Evolutionary conservation across 164 flowering plant genomes (phyloP).

Genomic region (Vitis labrusca): DNA sequence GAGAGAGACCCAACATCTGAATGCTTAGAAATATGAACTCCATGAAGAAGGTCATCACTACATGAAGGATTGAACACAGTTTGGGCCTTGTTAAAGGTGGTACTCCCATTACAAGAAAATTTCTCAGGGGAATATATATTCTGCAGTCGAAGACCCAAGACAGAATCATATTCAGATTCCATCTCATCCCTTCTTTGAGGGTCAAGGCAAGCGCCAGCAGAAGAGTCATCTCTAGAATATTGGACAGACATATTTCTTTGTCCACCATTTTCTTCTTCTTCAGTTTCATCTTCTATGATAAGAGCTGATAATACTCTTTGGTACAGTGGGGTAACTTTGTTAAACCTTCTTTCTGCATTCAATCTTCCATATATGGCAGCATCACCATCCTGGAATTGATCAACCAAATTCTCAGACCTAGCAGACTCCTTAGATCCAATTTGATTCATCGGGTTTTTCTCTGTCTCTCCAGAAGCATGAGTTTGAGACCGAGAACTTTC

Average conservation of each 20-base stretch:
- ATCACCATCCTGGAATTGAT: constrained; percentile 29
- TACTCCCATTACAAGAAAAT: constrained; percentile 55
- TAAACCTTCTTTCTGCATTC: constrained; percentile 33
- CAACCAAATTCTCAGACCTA: constrained; percentile 21
- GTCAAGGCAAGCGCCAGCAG: constrained; percentile 32
- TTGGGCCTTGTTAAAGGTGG: constrained; percentile 27
- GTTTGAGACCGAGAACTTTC: constrained; percentile 27
- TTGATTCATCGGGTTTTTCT: constrained; percentile 25
- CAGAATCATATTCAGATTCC: constrained; percentile 38
- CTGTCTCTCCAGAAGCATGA: constrained; percentile 32
- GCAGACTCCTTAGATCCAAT: constrained; percentile 19
- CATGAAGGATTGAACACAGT: constrained; percentile 19
- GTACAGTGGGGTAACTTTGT: constrained; percentile 54
- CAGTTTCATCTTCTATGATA: constrained; percentile 69
- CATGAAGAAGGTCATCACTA: constrained; percentile 37
- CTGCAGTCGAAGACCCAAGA: constrained; percentile 23
- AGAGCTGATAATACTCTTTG: constrained; percentile 85
- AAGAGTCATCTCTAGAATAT: constrained; percentile 32
- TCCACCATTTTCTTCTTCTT: constrained; percentile 46
- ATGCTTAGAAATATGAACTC: constrained; percentile 31
- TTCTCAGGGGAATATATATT: constrained; percentile 24
- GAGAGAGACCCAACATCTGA: constrained; percentile 34
- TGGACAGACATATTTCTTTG: constrained; percentile 32
- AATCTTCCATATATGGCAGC: constrained; percentile 20
- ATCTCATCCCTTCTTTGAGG: constrained; percentile 22